Base-by-base conservation (phyloP, 2,329 filamentous ascomycete species). In the Calonectria hawksworthii region DNA sequence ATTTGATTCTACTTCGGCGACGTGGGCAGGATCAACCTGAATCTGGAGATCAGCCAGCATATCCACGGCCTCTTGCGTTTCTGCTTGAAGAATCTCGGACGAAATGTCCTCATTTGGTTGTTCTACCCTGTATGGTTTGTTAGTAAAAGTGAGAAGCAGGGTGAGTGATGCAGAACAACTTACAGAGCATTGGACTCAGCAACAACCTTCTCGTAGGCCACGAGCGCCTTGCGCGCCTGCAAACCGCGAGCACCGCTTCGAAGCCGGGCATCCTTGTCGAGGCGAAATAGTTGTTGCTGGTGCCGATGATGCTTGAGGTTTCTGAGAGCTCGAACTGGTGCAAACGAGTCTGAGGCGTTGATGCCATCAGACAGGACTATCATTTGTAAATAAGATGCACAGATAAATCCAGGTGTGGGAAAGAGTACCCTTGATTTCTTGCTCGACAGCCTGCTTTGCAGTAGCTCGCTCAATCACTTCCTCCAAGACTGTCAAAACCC, bases 161-260 rank as follows among this genome's bases (percentile, higher is more conserved):
- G 11, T 23, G 1, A 14, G 63, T 9, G 13, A 16, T 23, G 9
- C 14, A 16, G 11, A 2, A 7, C 18, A 18, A 34, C 87, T 82
- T 84, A 93, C 91, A 88, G 68, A 13, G 83, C 83, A 50, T 87
- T 84, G 0, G 91, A 93, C 59, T 92, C 89, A 14, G 90, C 89
- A 3, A 95, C 88, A 21, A 90, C 89, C 76, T 92, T 92, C 81
- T 98, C 95, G 34, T 93, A 90, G 5, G 90, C 90, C 65, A 92
- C 91, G 23, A 97, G 84, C 1, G 92, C 91, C 80, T 97, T 96
- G n/a, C 95, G 89, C 0, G 95, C 95, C 74, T 93, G 90, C 82
- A 94, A 86, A 0, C 95, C 95, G 52, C 95, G 87, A 1, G 94
- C 90, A 41, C 95, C 95, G 80, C 94, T 96, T 67, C 94, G 88